Base-by-base conservation (phyloP, 495 filamentous ascomycete genomes). In the Xylaria palmicola region DNA sequence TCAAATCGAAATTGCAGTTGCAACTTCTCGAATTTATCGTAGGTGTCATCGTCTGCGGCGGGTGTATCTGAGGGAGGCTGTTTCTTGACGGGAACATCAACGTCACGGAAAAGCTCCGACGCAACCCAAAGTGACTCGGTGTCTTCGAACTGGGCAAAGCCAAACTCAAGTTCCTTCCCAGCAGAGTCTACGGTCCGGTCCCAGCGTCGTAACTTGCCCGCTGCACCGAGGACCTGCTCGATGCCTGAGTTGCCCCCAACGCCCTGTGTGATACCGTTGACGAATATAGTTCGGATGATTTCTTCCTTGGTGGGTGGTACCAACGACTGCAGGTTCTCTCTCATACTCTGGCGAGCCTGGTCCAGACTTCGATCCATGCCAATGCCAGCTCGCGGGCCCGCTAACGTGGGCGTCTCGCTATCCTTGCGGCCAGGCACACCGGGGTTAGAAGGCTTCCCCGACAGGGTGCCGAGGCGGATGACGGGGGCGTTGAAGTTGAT, bases 401-500 rank as follows among this genome's bases (percentile, higher is more conserved):
- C 69, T 15, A 77, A 75, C 13, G 60, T 66, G 0, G 73, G 70
- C 26, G 75, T 72, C 30, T 81, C 78, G 66, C 65, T 72, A 29
- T 78, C 72, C 59, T 72, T 73, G 26, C 73, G 73, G 24, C 69
- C 68, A 6, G 63, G 57, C 6, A 69, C 77, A 27, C 84, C 74
- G 10, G 82, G 76, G n/a, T 80, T 81, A 37, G 84, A 74, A 37
- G 88, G 79, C 68, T 92, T 91, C 24, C 83, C 72, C 5, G 85
- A 83, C 3, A 83, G 85, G 39, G 84, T 81, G 9, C 93, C 93
- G 36, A 99, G 81, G 24, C 94, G 90, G 73, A 99, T 98, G 36
- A 98, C 93, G 50, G 95, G 92, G 19, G 94, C 95, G 71, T 89
- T 94, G 76, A 97, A 96, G 77, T 99, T 97, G 78, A 98, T 97